Conservation (phyloP, 2,329 filamentous ascomycete species). For the Zasmidium angulare region DNA sequence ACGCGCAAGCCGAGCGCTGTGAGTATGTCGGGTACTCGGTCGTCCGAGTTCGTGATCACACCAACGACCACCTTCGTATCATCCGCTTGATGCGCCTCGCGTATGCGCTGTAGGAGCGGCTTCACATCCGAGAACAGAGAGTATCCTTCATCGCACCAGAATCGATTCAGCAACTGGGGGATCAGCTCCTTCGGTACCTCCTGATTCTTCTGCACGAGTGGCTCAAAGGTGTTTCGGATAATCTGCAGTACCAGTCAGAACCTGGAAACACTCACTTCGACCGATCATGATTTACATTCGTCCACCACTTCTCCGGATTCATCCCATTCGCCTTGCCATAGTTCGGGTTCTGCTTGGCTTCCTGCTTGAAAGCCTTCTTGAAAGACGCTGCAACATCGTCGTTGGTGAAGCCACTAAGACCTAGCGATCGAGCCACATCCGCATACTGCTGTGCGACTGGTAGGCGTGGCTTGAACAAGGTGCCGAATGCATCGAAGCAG, state of each 20-base stretch:
- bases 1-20: conserved; percentile 54
- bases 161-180: conserved; percentile 52
- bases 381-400: conserved; percentile 44
- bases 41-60: conserved; percentile 64
- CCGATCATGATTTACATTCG: conserved; percentile 45
- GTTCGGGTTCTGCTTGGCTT: conserved; percentile 54
- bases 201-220: conserved; percentile 36
- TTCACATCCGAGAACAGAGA: conserved; percentile 48
- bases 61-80: conserved; percentile 47
- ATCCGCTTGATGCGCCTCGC: conserved; percentile 19
- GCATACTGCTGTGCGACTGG: conserved; percentile 57
- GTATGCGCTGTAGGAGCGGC: conserved; percentile 46
- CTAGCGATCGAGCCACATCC: conserved; percentile 52
- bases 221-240: conserved; percentile 55
- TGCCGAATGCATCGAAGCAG: conserved; percentile 67
- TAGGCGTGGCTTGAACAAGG: conserved; percentile 55
- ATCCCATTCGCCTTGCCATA: conserved; percentile 57
- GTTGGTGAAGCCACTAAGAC: conserved; percentile 46
- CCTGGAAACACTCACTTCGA: background rate
- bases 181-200: conserved; percentile 48
- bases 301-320: conserved; percentile 59
- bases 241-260: conserved; percentile 38
- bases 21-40: conserved; percentile 57
- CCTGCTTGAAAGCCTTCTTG: conserved; percentile 50
- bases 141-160: conserved; percentile 57